Evolutionary conservation across 2,329 filamentous ascomycete species (phyloP).

Genomic region (Lachnellula cervina): DNA sequence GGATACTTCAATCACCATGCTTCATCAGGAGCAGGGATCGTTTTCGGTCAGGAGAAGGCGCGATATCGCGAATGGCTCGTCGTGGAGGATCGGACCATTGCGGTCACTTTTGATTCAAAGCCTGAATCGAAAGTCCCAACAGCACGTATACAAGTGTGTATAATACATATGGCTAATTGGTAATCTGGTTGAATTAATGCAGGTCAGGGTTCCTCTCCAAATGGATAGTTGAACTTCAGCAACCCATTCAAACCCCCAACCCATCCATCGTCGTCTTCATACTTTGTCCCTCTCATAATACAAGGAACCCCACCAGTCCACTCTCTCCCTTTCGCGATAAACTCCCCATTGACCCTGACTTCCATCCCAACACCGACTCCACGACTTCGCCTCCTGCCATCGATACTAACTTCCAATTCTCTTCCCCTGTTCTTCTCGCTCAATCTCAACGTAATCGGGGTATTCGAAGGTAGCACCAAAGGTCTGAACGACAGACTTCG

Average conservation of each 20-base stretch:
- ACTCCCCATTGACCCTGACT: slow-evolving; percentile 82
- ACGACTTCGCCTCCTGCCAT: slow-evolving; percentile 62
- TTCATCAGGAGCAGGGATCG: neutral
- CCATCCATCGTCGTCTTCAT: slow-evolving; percentile 82
- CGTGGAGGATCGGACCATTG: neutral
- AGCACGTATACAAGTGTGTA: neutral
- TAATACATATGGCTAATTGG: neutral
- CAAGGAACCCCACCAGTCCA: slow-evolving; percentile 84
- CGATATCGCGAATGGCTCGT: neutral
- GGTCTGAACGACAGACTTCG: slow-evolving; percentile 89
- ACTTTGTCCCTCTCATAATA: slow-evolving; percentile 62
- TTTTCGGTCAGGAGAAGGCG: neutral
- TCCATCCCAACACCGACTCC: slow-evolving; percentile 74
- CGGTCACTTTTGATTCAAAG: neutral
- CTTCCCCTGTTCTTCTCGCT: slow-evolving; percentile 74
- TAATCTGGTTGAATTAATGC: neutral
- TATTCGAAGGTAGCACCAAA: slow-evolving; percentile 80
- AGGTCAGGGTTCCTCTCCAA: slow-evolving; percentile 56
- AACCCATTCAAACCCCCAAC: slow-evolving; percentile 89
- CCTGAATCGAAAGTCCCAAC: neutral
- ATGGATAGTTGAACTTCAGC: slow-evolving; percentile 96
- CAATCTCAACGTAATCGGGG: slow-evolving; percentile 74
- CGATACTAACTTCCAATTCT: slow-evolving; percentile 74
- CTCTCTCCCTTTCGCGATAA: slow-evolving; percentile 49
- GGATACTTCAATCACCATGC: neutral